Base-by-base conservation (phyloP, 805 yeast genomes). In the Candida silvatica region DNA sequence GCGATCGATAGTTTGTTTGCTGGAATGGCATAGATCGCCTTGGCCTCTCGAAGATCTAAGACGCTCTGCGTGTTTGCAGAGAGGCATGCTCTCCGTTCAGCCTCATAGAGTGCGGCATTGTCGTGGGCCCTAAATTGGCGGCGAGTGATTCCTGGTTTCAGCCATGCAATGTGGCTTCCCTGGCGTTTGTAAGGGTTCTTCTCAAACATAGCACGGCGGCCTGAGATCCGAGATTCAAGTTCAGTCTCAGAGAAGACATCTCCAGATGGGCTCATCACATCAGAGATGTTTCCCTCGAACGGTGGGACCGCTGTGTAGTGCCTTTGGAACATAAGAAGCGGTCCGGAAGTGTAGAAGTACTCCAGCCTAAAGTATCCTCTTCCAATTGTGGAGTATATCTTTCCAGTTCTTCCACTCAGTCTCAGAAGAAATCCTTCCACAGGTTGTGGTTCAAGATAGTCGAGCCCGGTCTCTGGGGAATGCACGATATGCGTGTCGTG, bases 361-460 rank as follows among this genome's bases (percentile, higher is more conserved):
- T 67, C 67, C 29, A 78, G 56, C 37, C 69, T 74, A 44, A 67
- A 67, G 36, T 71, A 67, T 23, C 69, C 56, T 39, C 49, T 56
- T 0, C 60, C 58, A 9, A 58, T 34, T 4, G 26, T 28, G 1
- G 56, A 38, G 16, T 34, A 39, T 15, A 35, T n/a, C 18, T 44
- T 50, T 0, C 85, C 85, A 5, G 54, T 49, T 38, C 69, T 63
- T 29, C 73, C 66, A 0, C 78, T 67, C 20, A 80, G 51, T 33
- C 78, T 66, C 3, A 72, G 59, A 16, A 88, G 53, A 51, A 82
- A 87, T 0, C 97, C 97, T 58, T 90, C 97, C 7, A 86, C 54
- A 0, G 95, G 78, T 0, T 59, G 35, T 0, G 96, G 96, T 49
- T 81, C 94, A 1, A 43, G 32, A 15, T 8, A 7, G 12, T 7